Evolutionary conservation across 495 filamentous ascomycete species (phyloP).

Genomic region (Filosporella fistucella): DNA sequence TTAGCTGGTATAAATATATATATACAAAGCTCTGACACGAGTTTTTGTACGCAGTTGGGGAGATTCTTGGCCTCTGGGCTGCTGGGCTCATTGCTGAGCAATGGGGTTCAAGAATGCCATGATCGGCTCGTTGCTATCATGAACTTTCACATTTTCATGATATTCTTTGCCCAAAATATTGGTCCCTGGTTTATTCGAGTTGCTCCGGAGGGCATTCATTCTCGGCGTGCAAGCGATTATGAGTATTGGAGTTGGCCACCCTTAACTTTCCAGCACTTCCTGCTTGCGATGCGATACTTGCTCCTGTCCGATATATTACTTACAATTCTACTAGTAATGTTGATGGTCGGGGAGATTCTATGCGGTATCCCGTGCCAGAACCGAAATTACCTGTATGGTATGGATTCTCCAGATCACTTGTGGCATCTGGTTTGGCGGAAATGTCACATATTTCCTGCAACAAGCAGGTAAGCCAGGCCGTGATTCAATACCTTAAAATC

Average conservation of each 20-base stretch:
- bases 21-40: no score
- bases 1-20: no score
- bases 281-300: no score
- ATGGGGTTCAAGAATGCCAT: constrained; percentile 57
- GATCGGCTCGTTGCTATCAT: constrained; percentile 56
- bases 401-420: constrained; percentile 46
- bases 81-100: constrained; percentile 41
- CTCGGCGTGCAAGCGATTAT: no score
- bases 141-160: constrained; percentile 63
- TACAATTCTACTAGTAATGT: constrained; percentile 57
- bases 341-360: constrained; percentile 70
- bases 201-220: no score
- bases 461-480: constrained; percentile 51
- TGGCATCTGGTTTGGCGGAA: constrained; percentile 49
- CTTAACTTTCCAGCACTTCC: no score
- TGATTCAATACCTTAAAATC: constrained; percentile 42
- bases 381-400: constrained; percentile 48
- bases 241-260: no score
- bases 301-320: no score
- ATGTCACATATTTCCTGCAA: constrained; percentile 61
- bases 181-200: no score
- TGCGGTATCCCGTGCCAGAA: constrained; percentile 53
- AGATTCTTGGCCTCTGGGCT: constrained; percentile 40
- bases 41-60: no score
- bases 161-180: constrained; percentile 69